Conservation (phyloP, 352 stramenopile species). For the Pythium aquatile region DNA sequence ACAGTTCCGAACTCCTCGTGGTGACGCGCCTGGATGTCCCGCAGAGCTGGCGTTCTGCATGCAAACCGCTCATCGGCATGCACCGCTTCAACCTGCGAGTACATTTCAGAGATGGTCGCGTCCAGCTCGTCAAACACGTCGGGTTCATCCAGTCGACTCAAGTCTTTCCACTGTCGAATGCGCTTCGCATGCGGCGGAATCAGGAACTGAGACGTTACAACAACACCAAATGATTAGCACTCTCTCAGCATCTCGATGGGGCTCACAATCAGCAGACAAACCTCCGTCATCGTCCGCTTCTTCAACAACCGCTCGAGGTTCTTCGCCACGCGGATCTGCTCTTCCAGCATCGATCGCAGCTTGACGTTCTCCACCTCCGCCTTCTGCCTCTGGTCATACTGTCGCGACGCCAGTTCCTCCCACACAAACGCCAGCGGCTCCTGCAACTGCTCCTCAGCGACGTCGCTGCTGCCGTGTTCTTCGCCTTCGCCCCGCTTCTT, state of each 20-base stretch:
- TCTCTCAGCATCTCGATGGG: too few relatives aligned
- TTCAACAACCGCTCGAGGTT: constrained; percentile 19
- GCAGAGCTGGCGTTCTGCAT: constrained; percentile 3
- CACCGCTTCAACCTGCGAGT: constrained; percentile 5
- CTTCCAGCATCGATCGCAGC: constrained; percentile 45
- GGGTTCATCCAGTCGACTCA: constrained; percentile 6
- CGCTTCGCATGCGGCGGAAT: constrained; percentile 10
- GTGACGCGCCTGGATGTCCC: constrained; percentile 14
- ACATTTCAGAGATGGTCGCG: constrained; percentile 13
- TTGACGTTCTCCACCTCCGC: constrained; percentile 47
- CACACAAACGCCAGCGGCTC: constrained; percentile 32
- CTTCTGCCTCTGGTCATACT: constrained; percentile 37
- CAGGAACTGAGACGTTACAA: constrained; percentile 1
- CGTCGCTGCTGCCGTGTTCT: neutral
- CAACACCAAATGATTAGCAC: neutral
- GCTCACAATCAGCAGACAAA: neutral
- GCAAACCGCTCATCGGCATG: constrained; percentile 16
- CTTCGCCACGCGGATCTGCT: constrained; percentile 24
- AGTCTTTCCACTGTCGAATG: constrained; percentile 11
- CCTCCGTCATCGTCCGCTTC: constrained; percentile 13
- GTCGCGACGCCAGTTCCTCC: constrained; percentile 41
- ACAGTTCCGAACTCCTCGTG: constrained; percentile 19
- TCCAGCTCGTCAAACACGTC: constrained; percentile 15
- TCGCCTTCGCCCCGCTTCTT: constrained; percentile 1
- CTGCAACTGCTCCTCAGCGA: constrained; percentile 7